A percentile compares a stretch with the other conserved stretches of the same genome.
Conservation (phyloP, 495 filamentous ascomycete genomes). For the Penicillium arizonense region DNA sequence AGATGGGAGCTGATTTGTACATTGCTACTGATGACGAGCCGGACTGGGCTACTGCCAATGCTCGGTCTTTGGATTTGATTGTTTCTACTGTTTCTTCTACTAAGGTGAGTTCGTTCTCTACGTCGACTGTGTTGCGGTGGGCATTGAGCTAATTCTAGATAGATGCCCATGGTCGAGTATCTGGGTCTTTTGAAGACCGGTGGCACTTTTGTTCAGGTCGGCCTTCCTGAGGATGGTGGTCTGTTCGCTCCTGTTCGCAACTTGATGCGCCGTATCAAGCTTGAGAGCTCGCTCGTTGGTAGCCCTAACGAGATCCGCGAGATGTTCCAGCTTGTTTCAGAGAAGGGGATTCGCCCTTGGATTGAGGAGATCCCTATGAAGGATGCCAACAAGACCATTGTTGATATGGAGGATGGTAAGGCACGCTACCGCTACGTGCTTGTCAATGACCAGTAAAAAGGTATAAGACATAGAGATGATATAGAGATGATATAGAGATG, state of each 20-base stretch:
- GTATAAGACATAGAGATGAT: constrained; percentile 6
- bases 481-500: constrained; percentile 3
- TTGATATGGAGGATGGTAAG: constrained; percentile 68
- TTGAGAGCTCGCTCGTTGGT: constrained; percentile 73
- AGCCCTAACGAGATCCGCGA: constrained; percentile 71
- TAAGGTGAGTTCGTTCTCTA: constrained; percentile 35
- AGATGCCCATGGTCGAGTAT: constrained; percentile 74
- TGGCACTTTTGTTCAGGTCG: constrained; percentile 81
- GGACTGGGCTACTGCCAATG: constrained; percentile 66
- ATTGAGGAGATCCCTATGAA: constrained; percentile 69
- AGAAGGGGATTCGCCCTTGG: constrained; percentile 72
- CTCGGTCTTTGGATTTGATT: constrained; percentile 73
- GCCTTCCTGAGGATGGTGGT: constrained; percentile 64
- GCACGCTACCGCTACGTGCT: constrained; percentile 77
- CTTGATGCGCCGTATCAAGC: constrained; percentile 62
- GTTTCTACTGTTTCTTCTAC: constrained; percentile 74
- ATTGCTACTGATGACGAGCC: constrained; percentile 82
- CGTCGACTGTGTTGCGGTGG: background rate
- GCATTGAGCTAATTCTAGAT: background rate
- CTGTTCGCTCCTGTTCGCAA: constrained; percentile 61
- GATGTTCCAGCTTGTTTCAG: constrained; percentile 75
- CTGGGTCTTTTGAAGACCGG: constrained; percentile 63
- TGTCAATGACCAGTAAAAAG: constrained; percentile 49
- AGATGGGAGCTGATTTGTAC: constrained; percentile 62
- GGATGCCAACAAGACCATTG: constrained; percentile 68